A percentile compares a stretch with the other conserved stretches of the same genome.
Conservation (phyloP, 2,329 filamentous ascomycete genomes). For the Lachnellula subtilissima region DNA sequence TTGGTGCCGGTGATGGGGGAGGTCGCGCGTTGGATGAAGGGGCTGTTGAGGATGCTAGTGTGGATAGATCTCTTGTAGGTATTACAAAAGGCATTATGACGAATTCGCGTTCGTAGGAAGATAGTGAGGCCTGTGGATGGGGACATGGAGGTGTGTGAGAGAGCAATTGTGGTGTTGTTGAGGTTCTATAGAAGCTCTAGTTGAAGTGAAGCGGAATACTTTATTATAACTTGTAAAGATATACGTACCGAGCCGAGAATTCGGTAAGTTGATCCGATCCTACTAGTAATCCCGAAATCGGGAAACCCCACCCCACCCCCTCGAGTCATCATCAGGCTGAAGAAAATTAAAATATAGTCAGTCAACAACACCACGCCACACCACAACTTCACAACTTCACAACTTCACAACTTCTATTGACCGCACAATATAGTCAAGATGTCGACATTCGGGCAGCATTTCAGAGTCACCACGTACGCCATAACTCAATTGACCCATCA, state of each 20-base stretch:
- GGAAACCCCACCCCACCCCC: not conserved
- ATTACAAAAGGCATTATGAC: not conserved
- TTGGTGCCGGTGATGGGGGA: slow-evolving; percentile 40
- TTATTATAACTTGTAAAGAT: not conserved
- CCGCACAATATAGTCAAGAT: slow-evolving; percentile 41
- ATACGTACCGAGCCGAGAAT: not conserved
- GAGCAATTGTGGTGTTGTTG: not conserved
- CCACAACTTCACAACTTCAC: not conserved
- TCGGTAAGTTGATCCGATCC: slow-evolving; percentile 7
- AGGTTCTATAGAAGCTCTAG: not conserved
- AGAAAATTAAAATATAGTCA: slow-evolving; percentile 3
- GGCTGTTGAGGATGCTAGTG: not conserved
- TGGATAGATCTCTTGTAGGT: slow-evolving; percentile 12
- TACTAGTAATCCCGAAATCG: not conserved
- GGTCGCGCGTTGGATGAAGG: slow-evolving; percentile 18
- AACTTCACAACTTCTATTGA: slow-evolving; percentile 1
- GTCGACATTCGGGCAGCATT: slow-evolving; percentile 83
- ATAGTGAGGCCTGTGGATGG: slow-evolving; percentile 24
- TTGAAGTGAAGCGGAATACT: not conserved
- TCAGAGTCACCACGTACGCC: slow-evolving; percentile 68
- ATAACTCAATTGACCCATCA: slow-evolving; percentile 4
- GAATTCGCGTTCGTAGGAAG: slow-evolving; percentile 9
- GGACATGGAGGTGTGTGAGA: slow-evolving; percentile 16
- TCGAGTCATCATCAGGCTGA: slow-evolving; percentile 23
- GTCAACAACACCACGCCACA: slow-evolving; percentile 2